Evolutionary conservation across 2,329 filamentous ascomycete species (phyloP).

Genomic region (Colletotrichum viniferum): DNA sequence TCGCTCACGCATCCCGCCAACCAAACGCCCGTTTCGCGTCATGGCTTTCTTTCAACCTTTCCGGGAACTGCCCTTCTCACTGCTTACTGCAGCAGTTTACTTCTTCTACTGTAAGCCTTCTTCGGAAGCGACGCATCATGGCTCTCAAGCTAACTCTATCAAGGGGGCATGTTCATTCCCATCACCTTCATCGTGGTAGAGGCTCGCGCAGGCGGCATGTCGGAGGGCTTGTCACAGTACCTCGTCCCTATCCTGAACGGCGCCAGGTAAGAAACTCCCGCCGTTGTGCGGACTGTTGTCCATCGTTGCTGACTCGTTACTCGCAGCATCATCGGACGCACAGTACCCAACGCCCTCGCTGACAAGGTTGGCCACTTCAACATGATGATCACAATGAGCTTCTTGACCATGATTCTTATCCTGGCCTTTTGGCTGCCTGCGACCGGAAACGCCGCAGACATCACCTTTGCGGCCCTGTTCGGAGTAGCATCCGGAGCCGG

Average conservation of each 20-base stretch:
- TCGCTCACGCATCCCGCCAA: conserved; percentile 28
- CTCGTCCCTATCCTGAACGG: conserved; percentile 29
- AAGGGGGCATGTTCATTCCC: conserved; percentile 15
- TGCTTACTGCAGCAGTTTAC: conserved; percentile 33
- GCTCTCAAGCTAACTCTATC: neutral
- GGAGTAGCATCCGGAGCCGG: conserved; percentile 40
- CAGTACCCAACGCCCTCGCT: conserved; percentile 24
- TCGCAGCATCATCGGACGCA: conserved; percentile 24
- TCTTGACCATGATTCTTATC: conserved; percentile 35
- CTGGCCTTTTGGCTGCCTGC: conserved; percentile 43
- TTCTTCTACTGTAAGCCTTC: conserved; percentile 24
- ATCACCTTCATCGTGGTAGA: conserved; percentile 26
- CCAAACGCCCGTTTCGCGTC: conserved; percentile 20
- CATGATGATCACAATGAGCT: conserved; percentile 44
- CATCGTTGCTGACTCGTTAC: neutral
- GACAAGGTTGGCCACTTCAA: conserved; percentile 33
- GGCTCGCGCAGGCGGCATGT: conserved; percentile 25
- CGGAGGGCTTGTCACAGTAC: conserved; percentile 22
- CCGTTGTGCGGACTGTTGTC: neutral
- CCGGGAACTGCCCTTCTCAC: conserved; percentile 30
- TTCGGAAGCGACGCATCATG: neutral
- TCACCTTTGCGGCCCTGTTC: conserved; percentile 36
- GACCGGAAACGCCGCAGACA: conserved; percentile 24
- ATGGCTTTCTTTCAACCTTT: conserved; percentile 33
- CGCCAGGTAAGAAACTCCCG: neutral